A percentile compares a stretch with the other conserved stretches of the same genome.
These are phyloP conservation scores for Rhododendron vialii DNA, from an alignment of 148 eudicot species.

Conservation along the genomic window DNA sequence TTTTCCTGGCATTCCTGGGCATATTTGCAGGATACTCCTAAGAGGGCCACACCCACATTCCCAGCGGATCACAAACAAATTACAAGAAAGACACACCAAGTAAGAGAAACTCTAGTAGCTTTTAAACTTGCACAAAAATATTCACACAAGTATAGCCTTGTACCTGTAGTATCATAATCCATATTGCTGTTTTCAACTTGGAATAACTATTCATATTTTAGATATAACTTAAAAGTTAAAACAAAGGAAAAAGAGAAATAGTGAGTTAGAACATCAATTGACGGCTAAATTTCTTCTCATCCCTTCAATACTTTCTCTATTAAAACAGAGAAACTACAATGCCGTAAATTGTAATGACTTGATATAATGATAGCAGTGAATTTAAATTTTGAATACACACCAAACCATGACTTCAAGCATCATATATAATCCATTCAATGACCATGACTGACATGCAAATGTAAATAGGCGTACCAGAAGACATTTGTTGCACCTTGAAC, in stretches of 20 bases:
- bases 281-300: not conserved
- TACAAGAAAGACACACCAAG: not conserved
- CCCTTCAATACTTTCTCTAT: not conserved
- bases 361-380: not conserved
- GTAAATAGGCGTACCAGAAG: conserved; percentile 62
- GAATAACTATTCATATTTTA: not conserved
- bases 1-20: not conserved
- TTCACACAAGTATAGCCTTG: not conserved
- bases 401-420: not conserved
- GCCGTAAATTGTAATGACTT: not conserved
- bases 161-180: not conserved
- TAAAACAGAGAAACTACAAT: not conserved
- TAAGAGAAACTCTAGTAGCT: not conserved
- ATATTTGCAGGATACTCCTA: not conserved
- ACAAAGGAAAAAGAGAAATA: not conserved
- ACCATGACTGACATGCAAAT: not conserved
- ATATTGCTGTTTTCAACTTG: not conserved
- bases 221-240: not conserved
- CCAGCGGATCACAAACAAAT: not conserved
- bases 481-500: conserved; percentile 95
- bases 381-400: not conserved
- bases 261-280: not conserved
- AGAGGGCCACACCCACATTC: not conserved
- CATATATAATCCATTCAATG: not conserved
- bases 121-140: not conserved